Evolutionary conservation across 2,329 filamentous ascomycete species (phyloP), one percentile per base, ranked within the genome.

Genomic region (Penicillium sp.): DNA sequence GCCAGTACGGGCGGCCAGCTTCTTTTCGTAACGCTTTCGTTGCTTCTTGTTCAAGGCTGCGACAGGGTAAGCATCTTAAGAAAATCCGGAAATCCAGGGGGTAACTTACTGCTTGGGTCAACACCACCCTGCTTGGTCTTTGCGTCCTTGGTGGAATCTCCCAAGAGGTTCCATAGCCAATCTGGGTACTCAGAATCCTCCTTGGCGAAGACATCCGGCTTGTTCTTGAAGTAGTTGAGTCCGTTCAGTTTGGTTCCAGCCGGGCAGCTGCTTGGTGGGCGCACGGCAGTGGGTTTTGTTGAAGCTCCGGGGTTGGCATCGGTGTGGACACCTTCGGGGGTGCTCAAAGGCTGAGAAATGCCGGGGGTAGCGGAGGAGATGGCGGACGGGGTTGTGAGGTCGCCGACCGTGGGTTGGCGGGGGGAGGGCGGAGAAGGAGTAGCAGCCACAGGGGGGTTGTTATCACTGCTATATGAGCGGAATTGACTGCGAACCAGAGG

Each of bases 141-240:
- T 17, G 67, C 65, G 27, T 72, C 62, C 47, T 71, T 73, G 56
- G 67, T 70, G n/a, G 65, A 56, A 54, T 74, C 69, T 50, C 77
- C 75, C 57, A 80, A 62, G 57, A 81, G 64, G 5, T 63, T 69
- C 78, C 78, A 81, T 53, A 81, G 60, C 78, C 78, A 81, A 15
- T 78, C 74, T 15, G 78, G 78, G 62, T 81, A 81, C 62, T 80
- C 78, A 42, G 72, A 69, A 61, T 81, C 78, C 55, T 80, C 78
- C 66, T 74, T 60, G 13, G 78, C 78, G 50, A 78, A 53, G 25
- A 79, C 60, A 38, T 78, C 75, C 7, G 77, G 73, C 59, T 79
- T 77, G 64, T 78, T 78, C 66, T 80, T 80, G 56, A 77, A 73
- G 64, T 80, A 80, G 58, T 78, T 78, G 45, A 81, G 68, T 13